These are phyloP conservation scores for Davidsoniella eucalypti DNA, from an alignment of 2,329 filamentous ascomycete genomes.

Conservation along the genomic window DNA sequence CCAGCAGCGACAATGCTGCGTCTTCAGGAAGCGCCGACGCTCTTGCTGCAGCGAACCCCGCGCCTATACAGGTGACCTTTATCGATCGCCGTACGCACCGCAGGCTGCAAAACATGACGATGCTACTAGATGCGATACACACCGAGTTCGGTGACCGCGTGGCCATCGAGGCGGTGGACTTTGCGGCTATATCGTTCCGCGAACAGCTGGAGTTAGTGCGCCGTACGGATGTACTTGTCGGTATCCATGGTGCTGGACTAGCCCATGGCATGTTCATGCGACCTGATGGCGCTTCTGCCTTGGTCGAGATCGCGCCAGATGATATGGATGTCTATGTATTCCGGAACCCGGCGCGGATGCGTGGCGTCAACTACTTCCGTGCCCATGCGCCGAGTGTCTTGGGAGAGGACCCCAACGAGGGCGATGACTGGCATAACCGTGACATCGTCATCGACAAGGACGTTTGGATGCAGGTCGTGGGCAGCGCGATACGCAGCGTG, in stretches of 20 bases:
- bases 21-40: background rate
- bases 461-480: conserved; percentile 5
- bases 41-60: conserved; percentile 10
- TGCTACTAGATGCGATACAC: conserved; percentile 17
- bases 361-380: conserved; percentile 23
- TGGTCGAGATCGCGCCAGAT: conserved; percentile 27
- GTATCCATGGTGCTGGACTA: conserved; percentile 28
- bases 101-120: conserved; percentile 18
- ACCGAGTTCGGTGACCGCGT: conserved; percentile 13
- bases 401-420: background rate
- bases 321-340: conserved; percentile 18
- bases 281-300: conserved; percentile 16
- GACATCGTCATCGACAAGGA: conserved; percentile 1
- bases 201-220: conserved; percentile 22
- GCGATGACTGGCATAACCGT: conserved; percentile 6
- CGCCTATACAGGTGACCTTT: conserved; percentile 20
- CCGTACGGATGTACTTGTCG: conserved; percentile 26
- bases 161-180: conserved; percentile 21
- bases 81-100: conserved; percentile 21
- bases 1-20: background rate
- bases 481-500: background rate
- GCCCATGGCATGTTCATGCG: conserved; percentile 27
- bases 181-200: conserved; percentile 22
- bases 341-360: conserved; percentile 25
- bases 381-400: conserved; percentile 18